Percentiles rank a stretch among this genome's conserved stretches.
Evolutionary conservation across 305 asterid species (phyloP).

Genomic region (Nicotiana rustica): DNA sequence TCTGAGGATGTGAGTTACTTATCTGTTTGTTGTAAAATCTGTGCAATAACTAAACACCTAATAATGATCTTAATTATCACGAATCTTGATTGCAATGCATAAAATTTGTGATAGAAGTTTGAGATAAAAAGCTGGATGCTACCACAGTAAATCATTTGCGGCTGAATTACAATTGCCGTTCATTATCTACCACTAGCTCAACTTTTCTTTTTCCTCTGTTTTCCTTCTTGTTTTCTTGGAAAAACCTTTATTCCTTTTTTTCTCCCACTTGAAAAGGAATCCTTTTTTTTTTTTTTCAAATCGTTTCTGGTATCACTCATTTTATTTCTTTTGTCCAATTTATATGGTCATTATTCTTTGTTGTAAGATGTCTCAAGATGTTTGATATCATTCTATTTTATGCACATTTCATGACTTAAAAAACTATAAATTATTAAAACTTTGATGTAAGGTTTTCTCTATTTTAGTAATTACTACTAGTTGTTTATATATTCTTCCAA

Average conservation of each 20-base stretch:
- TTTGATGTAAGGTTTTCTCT: background rate
- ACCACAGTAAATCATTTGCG: background rate
- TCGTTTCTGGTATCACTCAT: background rate
- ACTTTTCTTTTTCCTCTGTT: background rate
- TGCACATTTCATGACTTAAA: constrained; percentile 11
- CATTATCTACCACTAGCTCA: constrained; percentile 7
- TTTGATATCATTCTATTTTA: background rate
- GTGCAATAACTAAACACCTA: background rate
- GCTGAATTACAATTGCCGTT: constrained; percentile 6
- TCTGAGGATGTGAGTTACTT: background rate
- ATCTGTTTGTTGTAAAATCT: background rate
- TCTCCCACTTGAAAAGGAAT: no score
- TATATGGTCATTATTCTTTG: background rate
- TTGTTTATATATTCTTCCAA: background rate
- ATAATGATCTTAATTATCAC: background rate
- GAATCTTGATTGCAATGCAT: background rate
- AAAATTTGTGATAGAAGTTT: background rate
- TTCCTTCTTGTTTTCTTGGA: background rate
- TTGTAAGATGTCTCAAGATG: background rate
- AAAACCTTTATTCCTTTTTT: background rate
- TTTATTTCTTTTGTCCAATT: background rate
- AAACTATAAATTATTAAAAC: background rate
- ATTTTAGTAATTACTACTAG: background rate
- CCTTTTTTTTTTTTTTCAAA: no score
- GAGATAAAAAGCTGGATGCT: background rate